A percentile compares a stretch with the other conserved stretches of the same genome.
Evolutionary conservation across 148 eudicot species (phyloP).

Genomic region (Fagopyrum homotropicum): DNA sequence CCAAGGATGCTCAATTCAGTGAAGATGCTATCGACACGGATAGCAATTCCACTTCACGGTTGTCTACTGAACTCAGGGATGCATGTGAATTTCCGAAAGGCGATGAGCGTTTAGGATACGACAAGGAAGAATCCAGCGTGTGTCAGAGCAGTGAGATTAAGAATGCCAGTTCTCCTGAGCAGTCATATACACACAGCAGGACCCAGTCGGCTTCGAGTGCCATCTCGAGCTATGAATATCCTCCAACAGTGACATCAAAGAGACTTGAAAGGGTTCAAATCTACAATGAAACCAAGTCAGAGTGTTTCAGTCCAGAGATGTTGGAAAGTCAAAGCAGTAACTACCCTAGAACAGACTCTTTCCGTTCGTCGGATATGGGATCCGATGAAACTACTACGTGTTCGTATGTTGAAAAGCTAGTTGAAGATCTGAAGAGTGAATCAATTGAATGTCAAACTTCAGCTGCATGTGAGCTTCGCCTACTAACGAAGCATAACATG

Average conservation of each 20-base stretch:
- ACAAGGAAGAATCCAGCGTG: conserved; percentile 29
- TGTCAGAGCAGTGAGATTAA: conserved; percentile 5
- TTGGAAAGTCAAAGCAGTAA: conserved; percentile 32
- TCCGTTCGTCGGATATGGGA: conserved; percentile 29
- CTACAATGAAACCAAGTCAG: conserved; percentile 17
- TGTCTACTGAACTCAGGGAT: conserved; percentile 18
- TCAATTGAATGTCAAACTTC: conserved; percentile 47
- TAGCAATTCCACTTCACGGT: conserved; percentile 41
- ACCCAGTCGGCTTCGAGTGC: conserved; percentile 71
- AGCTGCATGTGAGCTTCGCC: conserved; percentile 64
- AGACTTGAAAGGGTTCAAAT: conserved; percentile 24
- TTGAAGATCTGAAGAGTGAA: conserved; percentile 41
- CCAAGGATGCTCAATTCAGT: conserved; percentile 4
- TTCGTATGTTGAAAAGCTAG: conserved; percentile 51
- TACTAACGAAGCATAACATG: conserved; percentile 62
- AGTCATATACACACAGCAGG: conserved; percentile 46
- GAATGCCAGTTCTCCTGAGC: not conserved
- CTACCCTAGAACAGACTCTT: conserved; percentile 31
- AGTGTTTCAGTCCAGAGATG: conserved; percentile 26
- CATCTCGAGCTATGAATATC: conserved; percentile 52
- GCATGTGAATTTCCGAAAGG: no score
- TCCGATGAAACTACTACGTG: conserved; percentile 48
- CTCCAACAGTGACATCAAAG: conserved; percentile 23
- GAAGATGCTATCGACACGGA: conserved; percentile 13
- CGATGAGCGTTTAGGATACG: not conserved